phyloP scores from a whole-genome alignment of 208 protist genomes.

The Trypanosoma congolense region DNA sequence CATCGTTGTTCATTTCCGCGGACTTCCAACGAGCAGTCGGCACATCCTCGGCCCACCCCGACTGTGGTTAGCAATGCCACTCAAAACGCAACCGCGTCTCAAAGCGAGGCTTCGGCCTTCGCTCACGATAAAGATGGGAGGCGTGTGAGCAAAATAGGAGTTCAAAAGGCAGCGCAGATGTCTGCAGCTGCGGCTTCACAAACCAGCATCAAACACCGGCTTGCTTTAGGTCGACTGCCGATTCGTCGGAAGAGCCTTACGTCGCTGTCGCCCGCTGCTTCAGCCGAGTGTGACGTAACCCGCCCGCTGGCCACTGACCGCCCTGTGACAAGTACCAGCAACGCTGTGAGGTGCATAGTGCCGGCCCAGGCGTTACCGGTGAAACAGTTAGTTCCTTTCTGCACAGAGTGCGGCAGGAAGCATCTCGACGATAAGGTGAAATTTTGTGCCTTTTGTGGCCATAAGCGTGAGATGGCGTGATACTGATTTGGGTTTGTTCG shows the following conservation, averaged over 20 bases:
- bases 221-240: not conserved
- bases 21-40: not conserved
- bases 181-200: too few species aligned
- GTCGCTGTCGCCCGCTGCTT: constrained; percentile 4
- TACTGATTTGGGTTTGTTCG: too few species aligned
- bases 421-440: constrained; percentile 66
- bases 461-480: constrained; percentile 33
- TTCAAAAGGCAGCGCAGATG: too few species aligned
- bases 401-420: constrained; percentile 52
- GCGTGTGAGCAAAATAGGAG: too few species aligned
- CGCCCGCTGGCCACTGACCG: constrained; percentile 20
- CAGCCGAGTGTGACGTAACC: constrained; percentile 5
- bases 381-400: constrained; percentile 33
- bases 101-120: not conserved
- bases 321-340: not conserved
- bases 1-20: not conserved
- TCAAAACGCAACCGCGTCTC: not conserved
- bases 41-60: not conserved
- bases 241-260: constrained; percentile 21
- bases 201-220: constrained; percentile 6
- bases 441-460: constrained; percentile 83
- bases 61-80: not conserved
- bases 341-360: not conserved
- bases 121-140: constrained; percentile 4
- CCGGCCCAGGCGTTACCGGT: not conserved